Evolutionary conservation across 2,329 filamentous ascomycete genomes (phyloP), one percentile per base, ranked within the genome.

Genomic region (Trichophyton simii): DNA sequence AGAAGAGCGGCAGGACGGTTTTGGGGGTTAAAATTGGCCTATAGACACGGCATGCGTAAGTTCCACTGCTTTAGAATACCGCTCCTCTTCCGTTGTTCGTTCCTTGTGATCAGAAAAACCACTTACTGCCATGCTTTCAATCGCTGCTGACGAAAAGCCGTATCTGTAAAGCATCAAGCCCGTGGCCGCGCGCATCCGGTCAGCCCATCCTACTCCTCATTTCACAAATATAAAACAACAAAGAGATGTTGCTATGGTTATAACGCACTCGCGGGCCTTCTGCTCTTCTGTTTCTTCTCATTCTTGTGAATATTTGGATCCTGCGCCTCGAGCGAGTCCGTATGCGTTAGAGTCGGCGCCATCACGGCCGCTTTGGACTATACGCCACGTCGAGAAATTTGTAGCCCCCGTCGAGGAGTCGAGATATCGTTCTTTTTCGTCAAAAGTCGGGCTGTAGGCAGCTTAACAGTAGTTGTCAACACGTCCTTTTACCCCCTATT

Each of bases 51-150:
- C 54, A 6, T 28, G 25, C 4, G 11, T 31, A 59, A 34, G 25
- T 3, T 28, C 6, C 38, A 46, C 18, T 18, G 18, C 11, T 11
- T 15, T 44, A 5, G 5, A 44, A 15, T 15, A 31, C 34, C 34
- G 11, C 11, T 6, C 22, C 20, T 28, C 13, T 50, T 13, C 22
- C 15, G 8, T 9, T 22, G 20, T 50, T 22, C 22, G 4, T 3
- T 22, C 1, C 13, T 22, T 13, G 25, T 3, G 13, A 13, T 22
- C 46, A 7, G 59, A 28, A 59, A 67, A 54, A 60, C 55, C 48
- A 83, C 90, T 76, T 80, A 95, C 87, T 99, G 94, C 94, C 94
- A 99, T 79, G 94, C 94, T 78, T 97, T 96, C 75, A 99, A 78
- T 72, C 94, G 86, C 77, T 99, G 94, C 74, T 99, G 94, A 69